phyloP scores from a whole-genome alignment of 179 eudicot species.

The Spergularia azorica region DNA sequence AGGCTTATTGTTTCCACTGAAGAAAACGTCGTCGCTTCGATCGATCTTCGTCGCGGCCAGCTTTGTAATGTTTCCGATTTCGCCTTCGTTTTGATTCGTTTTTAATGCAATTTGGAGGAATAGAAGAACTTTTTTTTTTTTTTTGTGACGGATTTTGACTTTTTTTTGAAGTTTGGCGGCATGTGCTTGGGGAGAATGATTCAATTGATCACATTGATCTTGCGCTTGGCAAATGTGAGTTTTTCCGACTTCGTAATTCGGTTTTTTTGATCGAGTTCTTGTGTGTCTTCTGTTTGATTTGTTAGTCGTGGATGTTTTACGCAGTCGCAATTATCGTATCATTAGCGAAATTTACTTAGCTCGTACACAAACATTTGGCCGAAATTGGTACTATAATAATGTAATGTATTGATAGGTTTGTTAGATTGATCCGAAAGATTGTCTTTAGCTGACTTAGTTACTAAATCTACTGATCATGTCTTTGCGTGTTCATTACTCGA shows the following conservation, averaged over 20 bases:
- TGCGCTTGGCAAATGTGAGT: slow-evolving; percentile 91
- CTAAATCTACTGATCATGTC: neutral
- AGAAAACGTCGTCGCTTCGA: slow-evolving; percentile 84
- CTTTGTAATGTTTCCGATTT: slow-evolving; percentile 54
- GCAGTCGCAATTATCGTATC: neutral
- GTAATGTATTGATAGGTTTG: neutral
- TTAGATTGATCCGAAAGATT: neutral
- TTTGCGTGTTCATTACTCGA: too few relatives aligned
- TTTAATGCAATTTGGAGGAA: neutral
- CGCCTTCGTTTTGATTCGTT: too few relatives aligned
- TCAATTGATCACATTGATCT: slow-evolving; percentile 69
- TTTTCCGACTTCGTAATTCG: neutral
- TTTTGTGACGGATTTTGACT: slow-evolving; percentile 19
- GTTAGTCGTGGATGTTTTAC: neutral
- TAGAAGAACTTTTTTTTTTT: neutral
- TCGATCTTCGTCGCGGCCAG: slow-evolving; percentile 97
- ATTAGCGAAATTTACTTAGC: neutral
- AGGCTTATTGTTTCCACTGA: slow-evolving; percentile 90
- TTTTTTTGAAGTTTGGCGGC: slow-evolving; percentile 83
- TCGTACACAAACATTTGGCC: neutral
- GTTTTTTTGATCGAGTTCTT: neutral
- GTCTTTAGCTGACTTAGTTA: neutral
- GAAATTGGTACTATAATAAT: too few relatives aligned
- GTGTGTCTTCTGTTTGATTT: neutral
- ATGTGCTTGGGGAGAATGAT: slow-evolving; percentile 83